Evolutionary conservation across 768 basidiomycete species (phyloP).

Genomic region (Kwoniella mangroviensis): DNA sequence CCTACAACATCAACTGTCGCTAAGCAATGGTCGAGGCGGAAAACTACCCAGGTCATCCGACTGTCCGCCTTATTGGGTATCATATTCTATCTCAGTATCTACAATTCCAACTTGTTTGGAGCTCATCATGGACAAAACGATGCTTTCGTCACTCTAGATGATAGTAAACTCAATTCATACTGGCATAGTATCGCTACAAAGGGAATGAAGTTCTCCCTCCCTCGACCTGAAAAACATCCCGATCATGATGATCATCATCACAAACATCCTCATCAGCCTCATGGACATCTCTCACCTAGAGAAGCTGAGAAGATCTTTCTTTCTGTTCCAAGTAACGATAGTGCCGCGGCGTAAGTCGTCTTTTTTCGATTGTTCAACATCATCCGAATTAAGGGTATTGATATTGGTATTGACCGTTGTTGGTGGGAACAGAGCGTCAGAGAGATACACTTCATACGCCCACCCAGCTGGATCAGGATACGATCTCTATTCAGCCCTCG

Average conservation of each 20-base stretch:
- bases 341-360: conserved; percentile 49
- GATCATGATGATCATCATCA: conserved; percentile 16
- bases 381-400: neutral
- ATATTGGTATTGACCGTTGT: neutral
- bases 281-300: conserved; percentile 31
- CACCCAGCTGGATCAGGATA: conserved; percentile 56
- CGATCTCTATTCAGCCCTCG: conserved; percentile 50
- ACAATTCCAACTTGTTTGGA: neutral
- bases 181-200: conserved; percentile 26
- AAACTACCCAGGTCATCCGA: conserved; percentile 6
- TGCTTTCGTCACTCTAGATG: neutral
- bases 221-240: neutral
- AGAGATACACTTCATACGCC: conserved; percentile 47
- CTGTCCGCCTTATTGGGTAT: conserved; percentile 17
- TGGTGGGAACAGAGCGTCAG: conserved; percentile 39
- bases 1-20: conserved; percentile 8
- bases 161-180: conserved; percentile 17
- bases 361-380: neutral
- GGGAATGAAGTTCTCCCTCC: conserved; percentile 25
- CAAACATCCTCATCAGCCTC: conserved; percentile 16
- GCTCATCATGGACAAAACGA: neutral
- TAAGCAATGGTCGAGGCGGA: neutral
- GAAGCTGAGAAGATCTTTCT: conserved; percentile 55
- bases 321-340: conserved; percentile 50
- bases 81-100: neutral